These are phyloP conservation scores for Solanum bulbocastanum DNA, from an alignment of 257 asterid genomes.

Conservation along the genomic window DNA sequence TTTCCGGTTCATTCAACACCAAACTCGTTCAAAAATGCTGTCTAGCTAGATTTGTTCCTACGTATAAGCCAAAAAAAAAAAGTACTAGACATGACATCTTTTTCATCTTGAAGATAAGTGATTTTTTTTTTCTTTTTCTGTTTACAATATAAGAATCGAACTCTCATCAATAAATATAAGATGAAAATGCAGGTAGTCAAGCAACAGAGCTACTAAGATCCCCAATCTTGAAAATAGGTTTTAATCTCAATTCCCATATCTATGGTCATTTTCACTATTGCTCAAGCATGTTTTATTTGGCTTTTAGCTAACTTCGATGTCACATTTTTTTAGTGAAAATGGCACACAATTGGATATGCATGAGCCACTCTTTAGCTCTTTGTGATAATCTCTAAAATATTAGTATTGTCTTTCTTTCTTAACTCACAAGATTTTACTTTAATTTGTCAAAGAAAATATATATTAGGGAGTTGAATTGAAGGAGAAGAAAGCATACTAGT, in stretches of 20 bases:
- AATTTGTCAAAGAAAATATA: neutral
- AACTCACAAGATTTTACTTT: neutral
- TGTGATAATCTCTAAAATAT: neutral
- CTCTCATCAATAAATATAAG: neutral
- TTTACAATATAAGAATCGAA: neutral
- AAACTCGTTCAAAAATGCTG: neutral
- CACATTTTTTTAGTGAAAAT: neutral
- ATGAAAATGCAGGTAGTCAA: neutral
- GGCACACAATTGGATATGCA: neutral
- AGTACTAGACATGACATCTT: neutral
- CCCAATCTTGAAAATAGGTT: neutral
- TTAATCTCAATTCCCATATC: neutral
- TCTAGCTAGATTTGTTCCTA: neutral
- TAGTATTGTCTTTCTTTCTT: neutral
- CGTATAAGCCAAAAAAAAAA: neutral
- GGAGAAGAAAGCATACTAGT: neutral
- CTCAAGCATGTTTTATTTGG: neutral
- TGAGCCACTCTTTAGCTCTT: neutral
- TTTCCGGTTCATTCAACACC: too few relatives aligned
- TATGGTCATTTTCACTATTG: neutral
- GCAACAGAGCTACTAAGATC: neutral
- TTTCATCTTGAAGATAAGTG: neutral
- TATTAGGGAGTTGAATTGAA: neutral
- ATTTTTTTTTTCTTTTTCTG: neutral
- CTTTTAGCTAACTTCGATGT: neutral